Percentiles rank a stretch among this genome's conserved stretches.
These are phyloP conservation scores for Flaveria sonorensis DNA, from an alignment of 129 eudicot species.

Conservation along the genomic window DNA sequence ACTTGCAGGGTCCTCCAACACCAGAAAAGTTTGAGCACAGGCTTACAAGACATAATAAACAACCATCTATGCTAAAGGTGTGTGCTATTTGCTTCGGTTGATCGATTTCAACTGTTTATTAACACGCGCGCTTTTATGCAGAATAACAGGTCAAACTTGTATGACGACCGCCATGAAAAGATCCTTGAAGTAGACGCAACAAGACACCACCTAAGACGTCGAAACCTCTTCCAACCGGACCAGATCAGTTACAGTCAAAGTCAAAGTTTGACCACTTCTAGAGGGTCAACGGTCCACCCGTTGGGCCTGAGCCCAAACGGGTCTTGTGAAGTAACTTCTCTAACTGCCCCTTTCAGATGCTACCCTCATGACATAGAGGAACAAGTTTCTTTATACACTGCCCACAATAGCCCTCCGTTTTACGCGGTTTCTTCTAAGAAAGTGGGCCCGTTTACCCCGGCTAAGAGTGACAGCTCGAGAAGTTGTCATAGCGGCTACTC, in stretches of 20 bases:
- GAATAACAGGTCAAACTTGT: constrained; percentile 52
- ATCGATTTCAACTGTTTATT: too few relatives aligned
- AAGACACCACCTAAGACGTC: constrained; percentile 44
- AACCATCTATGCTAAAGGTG: constrained; percentile 54
- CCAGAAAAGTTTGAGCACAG: constrained; percentile 81
- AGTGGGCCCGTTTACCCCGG: constrained; percentile 58
- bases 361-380: constrained; percentile 35
- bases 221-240: constrained; percentile 54
- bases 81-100: neutral
- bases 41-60: constrained; percentile 40
- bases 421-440: constrained; percentile 44
- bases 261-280: constrained; percentile 64
- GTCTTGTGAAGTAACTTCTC: constrained; percentile 66
- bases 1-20: constrained; percentile 75
- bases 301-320: constrained; percentile 52
- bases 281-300: constrained; percentile 61
- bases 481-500: constrained; percentile 75
- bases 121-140: constrained; percentile 21
- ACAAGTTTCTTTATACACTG: constrained; percentile 46
- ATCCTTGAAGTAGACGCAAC: constrained; percentile 64
- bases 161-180: constrained; percentile 49
- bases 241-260: constrained; percentile 44
- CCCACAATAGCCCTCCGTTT: constrained; percentile 58
- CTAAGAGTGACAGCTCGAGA: constrained; percentile 62
- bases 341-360: constrained; percentile 31